Conservation (phyloP, 2,329 filamentous ascomycete species). For the Neofusicoccum sp. region DNA sequence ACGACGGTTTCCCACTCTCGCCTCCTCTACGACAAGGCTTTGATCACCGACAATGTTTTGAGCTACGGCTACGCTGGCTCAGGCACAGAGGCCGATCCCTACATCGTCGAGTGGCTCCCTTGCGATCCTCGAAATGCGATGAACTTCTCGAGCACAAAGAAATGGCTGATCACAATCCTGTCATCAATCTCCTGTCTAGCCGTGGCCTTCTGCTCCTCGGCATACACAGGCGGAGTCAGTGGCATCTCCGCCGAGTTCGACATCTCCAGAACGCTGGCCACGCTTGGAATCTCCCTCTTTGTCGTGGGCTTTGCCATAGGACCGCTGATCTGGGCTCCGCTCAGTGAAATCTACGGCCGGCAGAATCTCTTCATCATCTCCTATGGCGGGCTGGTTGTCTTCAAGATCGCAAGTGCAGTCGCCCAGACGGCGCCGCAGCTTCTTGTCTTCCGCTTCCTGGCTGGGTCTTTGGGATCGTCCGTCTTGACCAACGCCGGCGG, state of each 20-base stretch:
- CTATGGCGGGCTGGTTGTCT: conserved; percentile 58
- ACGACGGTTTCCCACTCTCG: conserved; percentile 30
- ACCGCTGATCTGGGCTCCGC: conserved; percentile 51
- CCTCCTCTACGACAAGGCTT: conserved; percentile 36
- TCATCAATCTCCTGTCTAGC: conserved; percentile 41
- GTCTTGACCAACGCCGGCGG: conserved; percentile 57
- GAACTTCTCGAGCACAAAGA: conserved; percentile 37
- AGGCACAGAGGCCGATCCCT: conserved; percentile 45
- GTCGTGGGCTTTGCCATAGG: conserved; percentile 45
- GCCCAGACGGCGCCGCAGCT: conserved; percentile 58
- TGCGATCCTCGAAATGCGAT: conserved; percentile 48
- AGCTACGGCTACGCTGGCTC: conserved; percentile 43
- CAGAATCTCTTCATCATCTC: conserved; percentile 59
- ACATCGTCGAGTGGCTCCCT: conserved; percentile 47
- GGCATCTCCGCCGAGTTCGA: not conserved
- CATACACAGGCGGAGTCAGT: conserved; percentile 36
- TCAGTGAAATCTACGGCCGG: conserved; percentile 53
- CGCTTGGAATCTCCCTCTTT: conserved; percentile 42
- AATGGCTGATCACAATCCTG: conserved; percentile 43
- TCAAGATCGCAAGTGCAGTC: conserved; percentile 60
- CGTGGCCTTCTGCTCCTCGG: conserved; percentile 45
- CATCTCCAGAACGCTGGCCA: conserved; percentile 34
- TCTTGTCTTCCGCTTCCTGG: conserved; percentile 65
- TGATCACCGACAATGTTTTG: conserved; percentile 34
- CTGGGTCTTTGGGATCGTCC: conserved; percentile 61